phyloP scores from a whole-genome alignment of 2,329 filamentous ascomycete species.

The Fulvia fulva region DNA sequence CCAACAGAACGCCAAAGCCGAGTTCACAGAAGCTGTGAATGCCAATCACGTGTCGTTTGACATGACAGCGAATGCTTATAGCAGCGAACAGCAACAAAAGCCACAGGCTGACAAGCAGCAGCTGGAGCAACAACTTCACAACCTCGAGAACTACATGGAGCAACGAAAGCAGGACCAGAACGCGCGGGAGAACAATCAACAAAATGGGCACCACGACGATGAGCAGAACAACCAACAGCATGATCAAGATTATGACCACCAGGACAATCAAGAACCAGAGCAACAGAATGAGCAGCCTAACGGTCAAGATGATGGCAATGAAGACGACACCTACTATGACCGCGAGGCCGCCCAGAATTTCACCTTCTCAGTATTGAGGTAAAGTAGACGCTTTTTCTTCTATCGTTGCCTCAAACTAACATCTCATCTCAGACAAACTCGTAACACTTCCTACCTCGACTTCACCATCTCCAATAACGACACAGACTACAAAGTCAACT shows the following conservation, averaged over 20 bases:
- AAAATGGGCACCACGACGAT: background rate
- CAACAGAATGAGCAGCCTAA: background rate
- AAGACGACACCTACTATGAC: background rate
- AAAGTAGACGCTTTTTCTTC: background rate
- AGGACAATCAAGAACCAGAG: background rate
- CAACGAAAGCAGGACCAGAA: background rate
- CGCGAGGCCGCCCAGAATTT: background rate
- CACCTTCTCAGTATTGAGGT: background rate
- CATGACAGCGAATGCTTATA: background rate
- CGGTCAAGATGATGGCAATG: background rate
- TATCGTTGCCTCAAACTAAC: background rate
- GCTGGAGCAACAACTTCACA: background rate
- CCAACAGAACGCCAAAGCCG: background rate
- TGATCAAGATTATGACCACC: background rate
- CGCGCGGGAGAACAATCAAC: background rate
- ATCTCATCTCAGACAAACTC: background rate
- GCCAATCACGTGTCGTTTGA: background rate
- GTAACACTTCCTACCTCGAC: background rate
- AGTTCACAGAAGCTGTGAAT: background rate
- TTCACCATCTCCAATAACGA: constrained; percentile 7
- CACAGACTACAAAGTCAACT: constrained; percentile 7
- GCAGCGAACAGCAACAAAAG: background rate
- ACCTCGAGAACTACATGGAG: background rate
- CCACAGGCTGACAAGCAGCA: background rate
- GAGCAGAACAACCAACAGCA: background rate